Evolutionary conservation across 768 basidiomycete species (phyloP).

Genomic region (Dentipellis sp.): DNA sequence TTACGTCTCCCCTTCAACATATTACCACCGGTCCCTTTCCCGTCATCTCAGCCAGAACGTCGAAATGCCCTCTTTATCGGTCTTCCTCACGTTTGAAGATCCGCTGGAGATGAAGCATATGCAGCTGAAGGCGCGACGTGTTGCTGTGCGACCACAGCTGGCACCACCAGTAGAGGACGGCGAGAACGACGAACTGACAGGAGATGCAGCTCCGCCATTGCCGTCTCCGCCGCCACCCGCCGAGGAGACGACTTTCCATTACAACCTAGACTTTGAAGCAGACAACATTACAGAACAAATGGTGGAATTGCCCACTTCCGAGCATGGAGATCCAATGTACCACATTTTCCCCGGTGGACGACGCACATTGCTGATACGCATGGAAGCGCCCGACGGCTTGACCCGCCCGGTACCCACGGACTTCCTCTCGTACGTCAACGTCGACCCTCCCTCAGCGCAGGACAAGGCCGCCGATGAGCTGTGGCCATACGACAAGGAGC

Average conservation of each 20-base stretch:
- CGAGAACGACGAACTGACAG: not conserved
- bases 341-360: constrained; percentile 9
- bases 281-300: no score
- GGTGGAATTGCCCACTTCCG: no score
- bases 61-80: not conserved
- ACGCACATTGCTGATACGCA: constrained; percentile 5
- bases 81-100: not conserved
- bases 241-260: not conserved
- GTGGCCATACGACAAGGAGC: constrained; percentile 11
- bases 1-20: not conserved
- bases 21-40: not conserved
- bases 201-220: no score
- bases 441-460: constrained; percentile 1
- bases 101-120: not conserved
- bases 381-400: constrained; percentile 5
- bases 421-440: constrained; percentile 10
- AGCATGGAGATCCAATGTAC: not conserved
- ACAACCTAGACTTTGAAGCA: no score
- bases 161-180: not conserved
- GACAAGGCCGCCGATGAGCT: not conserved
- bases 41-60: not conserved
- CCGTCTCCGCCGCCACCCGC: not conserved
- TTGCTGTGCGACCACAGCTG: not conserved
- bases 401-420: constrained; percentile 1
- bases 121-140: not conserved